Base-by-base conservation (phyloP, 768 basidiomycete species). In the Boletus sensibilis region DNA sequence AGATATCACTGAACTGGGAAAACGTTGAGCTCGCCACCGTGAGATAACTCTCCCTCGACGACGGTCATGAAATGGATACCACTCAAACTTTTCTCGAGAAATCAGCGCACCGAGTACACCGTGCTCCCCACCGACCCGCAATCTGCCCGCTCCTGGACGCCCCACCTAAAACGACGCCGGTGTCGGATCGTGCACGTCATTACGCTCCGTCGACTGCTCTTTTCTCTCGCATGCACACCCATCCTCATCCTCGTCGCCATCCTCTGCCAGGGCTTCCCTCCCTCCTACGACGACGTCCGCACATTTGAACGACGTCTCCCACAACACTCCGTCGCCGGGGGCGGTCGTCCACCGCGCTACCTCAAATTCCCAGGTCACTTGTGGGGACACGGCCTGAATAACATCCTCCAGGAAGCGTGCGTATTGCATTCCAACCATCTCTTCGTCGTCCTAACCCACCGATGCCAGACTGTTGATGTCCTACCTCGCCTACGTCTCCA, bases 321-420 rank as follows among this genome's bases (percentile, higher is more conserved):
- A 0, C 78, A 79, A 33, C 76, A 79, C 55, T 61, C 74, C 40
- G 40, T 67, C 12, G 64, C 59, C 0, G 56, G n/a, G n/a, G 10
- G 51, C 18, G 50, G 20, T 20, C 60, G 23, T 54, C 64, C 60
- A 18, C 41, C 48, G 10, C 66, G 66, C 44, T 85, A 79, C 56
- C 58, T 86, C 31, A 64, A 77, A 27, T 85, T 84, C 58, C 78
- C 82, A 1, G 76, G 76, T 20, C 82, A 84, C 57, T 52, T 84
- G 6, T 84, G 82, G 82, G 83, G 82, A 0, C 81, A 80, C 52
- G 85, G 85, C 1, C 73, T 85, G 54, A 85, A 85, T 66, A 86
- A 86, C 53, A 67, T 85, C 29, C 71, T 86, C 25, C 82, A 85
- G 67, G 83, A 86, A 76, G 73, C 77, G 83, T 85, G 64, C 57